phyloP scores from a whole-genome alignment of 2,329 filamentous ascomycete genomes.

The Xylaria sp. region DNA sequence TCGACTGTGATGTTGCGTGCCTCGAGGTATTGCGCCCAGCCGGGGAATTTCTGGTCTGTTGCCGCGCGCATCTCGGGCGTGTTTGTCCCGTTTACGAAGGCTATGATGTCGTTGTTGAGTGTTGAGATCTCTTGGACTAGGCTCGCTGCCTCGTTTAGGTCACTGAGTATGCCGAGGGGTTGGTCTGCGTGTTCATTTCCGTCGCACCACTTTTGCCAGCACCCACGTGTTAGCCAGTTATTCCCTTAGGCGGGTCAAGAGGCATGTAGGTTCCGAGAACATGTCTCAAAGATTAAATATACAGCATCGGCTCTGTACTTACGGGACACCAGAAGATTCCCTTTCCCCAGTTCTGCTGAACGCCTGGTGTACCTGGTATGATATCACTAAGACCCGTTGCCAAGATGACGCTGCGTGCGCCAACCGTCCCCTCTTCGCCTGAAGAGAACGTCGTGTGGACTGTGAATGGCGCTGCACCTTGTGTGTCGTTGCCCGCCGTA shows the following conservation, averaged over 20 bases:
- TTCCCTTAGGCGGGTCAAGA: background rate
- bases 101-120: slow-evolving; percentile 65
- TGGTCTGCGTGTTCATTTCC: slow-evolving; percentile 71
- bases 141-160: slow-evolving; percentile 57
- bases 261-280: background rate
- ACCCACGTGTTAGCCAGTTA: slow-evolving; percentile 4
- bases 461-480: slow-evolving; percentile 52
- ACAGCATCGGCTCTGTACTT: background rate
- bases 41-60: slow-evolving; percentile 55
- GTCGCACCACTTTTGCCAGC: slow-evolving; percentile 64
- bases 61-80: slow-evolving; percentile 56
- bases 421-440: slow-evolving; percentile 50
- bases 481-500: slow-evolving; percentile 38
- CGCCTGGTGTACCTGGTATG: slow-evolving; percentile 65
- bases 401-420: slow-evolving; percentile 66
- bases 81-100: slow-evolving; percentile 70
- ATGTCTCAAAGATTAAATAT: background rate
- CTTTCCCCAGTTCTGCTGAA: slow-evolving; percentile 66
- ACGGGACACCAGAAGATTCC: slow-evolving; percentile 71
- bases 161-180: slow-evolving; percentile 63
- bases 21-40: slow-evolving; percentile 62
- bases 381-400: slow-evolving; percentile 68
- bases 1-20: slow-evolving; percentile 64
- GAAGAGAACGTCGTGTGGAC: slow-evolving; percentile 53
- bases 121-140: slow-evolving; percentile 64